Percentiles rank a stretch among this genome's conserved stretches.
These are phyloP conservation scores for Francoa sonchifolia DNA, from an alignment of 441 rosid genomes.

Conservation along the genomic window DNA sequence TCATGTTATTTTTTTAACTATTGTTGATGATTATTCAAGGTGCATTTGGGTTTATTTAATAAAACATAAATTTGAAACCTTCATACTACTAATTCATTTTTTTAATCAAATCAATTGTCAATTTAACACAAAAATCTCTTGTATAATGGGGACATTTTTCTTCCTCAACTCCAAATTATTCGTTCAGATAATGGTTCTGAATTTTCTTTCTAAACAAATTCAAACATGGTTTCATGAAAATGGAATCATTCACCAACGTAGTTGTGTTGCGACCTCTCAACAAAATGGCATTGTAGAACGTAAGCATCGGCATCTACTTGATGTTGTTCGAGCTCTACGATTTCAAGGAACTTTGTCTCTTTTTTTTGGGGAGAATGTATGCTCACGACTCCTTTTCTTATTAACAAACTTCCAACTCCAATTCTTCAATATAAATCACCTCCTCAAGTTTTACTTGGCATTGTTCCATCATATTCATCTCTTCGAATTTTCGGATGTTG, in stretches of 20 bases:
- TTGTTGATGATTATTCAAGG: conserved; percentile 4
- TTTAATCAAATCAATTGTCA: not conserved
- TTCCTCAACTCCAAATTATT: not conserved
- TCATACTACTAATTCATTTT: not conserved
- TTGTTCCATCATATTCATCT: not conserved
- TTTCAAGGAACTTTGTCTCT: not conserved
- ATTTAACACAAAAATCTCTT: not conserved
- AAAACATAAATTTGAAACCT: not conserved
- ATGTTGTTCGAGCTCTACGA: not conserved
- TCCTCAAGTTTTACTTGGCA: not conserved
- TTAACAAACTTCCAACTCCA: not conserved
- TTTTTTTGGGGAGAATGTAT: not conserved
- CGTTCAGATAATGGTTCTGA: not conserved
- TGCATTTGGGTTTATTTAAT: not conserved
- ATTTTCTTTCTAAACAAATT: conserved; percentile 5
- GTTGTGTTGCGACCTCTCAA: not conserved
- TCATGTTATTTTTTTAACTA: not conserved
- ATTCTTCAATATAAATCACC: not conserved
- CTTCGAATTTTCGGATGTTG: not conserved
- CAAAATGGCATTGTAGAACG: conserved; percentile 3
- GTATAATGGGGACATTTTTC: not conserved
- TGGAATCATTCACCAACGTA: conserved; percentile 3
- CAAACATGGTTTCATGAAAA: not conserved
- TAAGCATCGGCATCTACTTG: not conserved
- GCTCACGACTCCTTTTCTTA: not conserved